Percentiles rank a stretch among this genome's conserved stretches.
Conservation (phyloP, 805 yeast genomes). For the Yarrowia sp. region DNA sequence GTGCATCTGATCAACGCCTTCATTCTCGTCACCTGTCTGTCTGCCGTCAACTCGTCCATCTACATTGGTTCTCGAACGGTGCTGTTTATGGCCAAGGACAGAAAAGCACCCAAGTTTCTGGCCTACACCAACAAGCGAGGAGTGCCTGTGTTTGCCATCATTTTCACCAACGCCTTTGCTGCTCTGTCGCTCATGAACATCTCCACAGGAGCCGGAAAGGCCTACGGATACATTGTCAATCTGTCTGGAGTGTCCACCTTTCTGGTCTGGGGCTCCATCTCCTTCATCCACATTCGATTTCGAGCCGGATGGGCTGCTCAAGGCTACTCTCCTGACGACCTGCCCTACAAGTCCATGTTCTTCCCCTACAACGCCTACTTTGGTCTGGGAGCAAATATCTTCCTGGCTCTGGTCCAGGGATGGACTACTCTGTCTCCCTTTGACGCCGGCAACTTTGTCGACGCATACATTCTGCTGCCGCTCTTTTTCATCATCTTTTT, state of each 20-base stretch:
- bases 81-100: slow-evolving; percentile 59
- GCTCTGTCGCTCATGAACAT: slow-evolving; percentile 55
- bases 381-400: slow-evolving; percentile 49
- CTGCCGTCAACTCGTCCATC: slow-evolving; percentile 67
- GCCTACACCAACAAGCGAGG: slow-evolving; percentile 54
- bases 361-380: slow-evolving; percentile 52
- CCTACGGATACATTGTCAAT: slow-evolving; percentile 58
- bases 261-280: slow-evolving; percentile 62
- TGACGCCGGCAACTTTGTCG: slow-evolving; percentile 52
- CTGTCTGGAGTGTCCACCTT: slow-evolving; percentile 65
- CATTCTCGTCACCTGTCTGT: slow-evolving; percentile 58
- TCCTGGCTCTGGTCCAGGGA: slow-evolving; percentile 61
- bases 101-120: slow-evolving; percentile 57
- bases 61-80: slow-evolving; percentile 67
- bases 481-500: slow-evolving; percentile 48
- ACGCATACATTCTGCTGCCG: slow-evolving; percentile 62
- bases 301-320: slow-evolving; percentile 47
- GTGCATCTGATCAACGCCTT: slow-evolving; percentile 59
- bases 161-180: slow-evolving; percentile 53
- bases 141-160: slow-evolving; percentile 60
- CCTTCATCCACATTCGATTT: slow-evolving; percentile 55
- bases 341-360: slow-evolving; percentile 52
- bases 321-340: slow-evolving; percentile 44
- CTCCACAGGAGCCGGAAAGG: slow-evolving; percentile 56
- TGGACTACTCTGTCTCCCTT: slow-evolving; percentile 64